Evolutionary conservation across 163 green algal species (phyloP).

Genomic region (Coccomyxa subellipsoidea): DNA sequence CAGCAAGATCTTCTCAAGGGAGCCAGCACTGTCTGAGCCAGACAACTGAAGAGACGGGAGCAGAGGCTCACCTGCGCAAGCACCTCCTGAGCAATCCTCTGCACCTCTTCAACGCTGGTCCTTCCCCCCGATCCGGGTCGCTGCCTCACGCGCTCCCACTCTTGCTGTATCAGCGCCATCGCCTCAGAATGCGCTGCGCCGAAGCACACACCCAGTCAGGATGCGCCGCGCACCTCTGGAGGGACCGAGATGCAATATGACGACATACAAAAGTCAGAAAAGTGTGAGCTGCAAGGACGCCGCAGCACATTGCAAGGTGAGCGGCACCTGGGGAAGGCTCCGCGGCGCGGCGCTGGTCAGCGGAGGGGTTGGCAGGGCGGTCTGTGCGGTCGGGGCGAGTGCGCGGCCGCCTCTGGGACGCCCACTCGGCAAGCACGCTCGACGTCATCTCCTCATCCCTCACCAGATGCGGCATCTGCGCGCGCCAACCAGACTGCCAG

Average conservation of each 20-base stretch:
- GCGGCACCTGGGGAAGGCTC: too few species aligned
- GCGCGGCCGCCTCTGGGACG: neutral
- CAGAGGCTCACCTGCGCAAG: constrained; percentile 2
- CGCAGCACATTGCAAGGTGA: neutral
- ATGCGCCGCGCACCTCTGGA: neutral
- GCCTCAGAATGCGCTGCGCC: neutral
- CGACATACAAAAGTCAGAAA: neutral
- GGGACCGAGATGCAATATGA: neutral
- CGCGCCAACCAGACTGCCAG: too few species aligned
- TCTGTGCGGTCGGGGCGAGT: neutral
- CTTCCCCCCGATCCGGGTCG: neutral
- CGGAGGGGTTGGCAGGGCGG: too few species aligned
- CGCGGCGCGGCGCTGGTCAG: too few species aligned
- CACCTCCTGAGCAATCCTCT: neutral
- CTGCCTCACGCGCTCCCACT: neutral
- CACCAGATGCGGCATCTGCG: neutral
- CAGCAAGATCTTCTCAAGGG: too few species aligned
- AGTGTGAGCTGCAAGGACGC: neutral
- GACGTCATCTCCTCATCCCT: neutral
- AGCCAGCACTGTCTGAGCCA: too few species aligned
- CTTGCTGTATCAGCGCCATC: neutral
- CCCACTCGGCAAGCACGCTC: neutral
- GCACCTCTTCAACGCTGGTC: neutral
- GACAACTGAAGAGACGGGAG: neutral
- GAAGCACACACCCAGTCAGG: neutral